Evolutionary conservation across 2,329 filamentous ascomycete genomes (phyloP).

Genomic region (Xylariaceae sp.): DNA sequence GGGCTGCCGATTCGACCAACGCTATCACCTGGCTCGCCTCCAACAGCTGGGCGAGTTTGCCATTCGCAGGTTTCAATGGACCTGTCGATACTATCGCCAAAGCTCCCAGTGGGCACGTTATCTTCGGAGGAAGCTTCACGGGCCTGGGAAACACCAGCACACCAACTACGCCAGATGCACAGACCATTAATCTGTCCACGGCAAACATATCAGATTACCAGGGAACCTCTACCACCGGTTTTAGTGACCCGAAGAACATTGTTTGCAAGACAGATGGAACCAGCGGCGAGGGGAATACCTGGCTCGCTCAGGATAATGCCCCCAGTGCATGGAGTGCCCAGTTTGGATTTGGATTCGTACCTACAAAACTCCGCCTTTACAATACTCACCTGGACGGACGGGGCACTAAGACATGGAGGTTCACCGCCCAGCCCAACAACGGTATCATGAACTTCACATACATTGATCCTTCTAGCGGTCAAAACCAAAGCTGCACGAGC

Average conservation of each 20-base stretch:
- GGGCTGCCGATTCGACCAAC: conserved; percentile 76
- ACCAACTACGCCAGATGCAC: conserved; percentile 62
- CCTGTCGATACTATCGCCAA: conserved; percentile 83
- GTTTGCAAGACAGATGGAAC: conserved; percentile 69
- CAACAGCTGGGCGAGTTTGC: conserved; percentile 71
- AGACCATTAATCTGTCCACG: conserved; percentile 79
- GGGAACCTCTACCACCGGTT: conserved; percentile 58
- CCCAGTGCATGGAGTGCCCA: conserved; percentile 79
- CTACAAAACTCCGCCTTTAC: conserved; percentile 80
- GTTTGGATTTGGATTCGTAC: conserved; percentile 80
- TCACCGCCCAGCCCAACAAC: conserved; percentile 76
- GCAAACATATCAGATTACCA: conserved; percentile 67
- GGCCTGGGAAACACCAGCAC: conserved; percentile 77
- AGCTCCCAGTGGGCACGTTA: conserved; percentile 74
- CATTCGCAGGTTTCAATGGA: conserved; percentile 93
- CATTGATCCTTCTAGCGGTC: conserved; percentile 66
- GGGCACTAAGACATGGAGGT: conserved; percentile 84
- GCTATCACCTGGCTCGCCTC: conserved; percentile 75
- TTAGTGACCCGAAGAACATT: conserved; percentile 73
- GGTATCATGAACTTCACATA: conserved; percentile 98
- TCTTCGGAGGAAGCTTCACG: conserved; percentile 89
- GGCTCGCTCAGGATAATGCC: conserved; percentile 72
- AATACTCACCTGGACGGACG: conserved; percentile 82
- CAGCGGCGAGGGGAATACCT: conserved; percentile 73
- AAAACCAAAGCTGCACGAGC: conserved; percentile 69